A percentile compares a stretch with the other conserved stretches of the same genome.
Evolutionary conservation across 257 asterid species (phyloP).

Genomic region (Jaltomata sinuosa): DNA sequence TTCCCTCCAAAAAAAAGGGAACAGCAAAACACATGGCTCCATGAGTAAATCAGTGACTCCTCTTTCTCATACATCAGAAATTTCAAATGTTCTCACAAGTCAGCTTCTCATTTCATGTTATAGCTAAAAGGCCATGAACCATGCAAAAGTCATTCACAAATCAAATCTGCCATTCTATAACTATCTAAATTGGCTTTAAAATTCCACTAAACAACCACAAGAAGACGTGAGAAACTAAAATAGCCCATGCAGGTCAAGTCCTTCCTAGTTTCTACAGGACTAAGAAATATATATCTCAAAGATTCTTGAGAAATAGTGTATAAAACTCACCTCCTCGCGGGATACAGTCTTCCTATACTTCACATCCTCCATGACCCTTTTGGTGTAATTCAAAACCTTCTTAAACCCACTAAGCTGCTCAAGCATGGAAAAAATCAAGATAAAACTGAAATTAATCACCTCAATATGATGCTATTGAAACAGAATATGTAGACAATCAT

Average conservation of each 20-base stretch:
- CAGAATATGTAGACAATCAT: not conserved
- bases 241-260: not conserved
- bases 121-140: not conserved
- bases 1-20: not conserved
- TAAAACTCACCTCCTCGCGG: constrained; percentile 80
- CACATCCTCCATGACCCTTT: constrained; percentile 83
- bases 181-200: not conserved
- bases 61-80: not conserved
- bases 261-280: not conserved
- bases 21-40: not conserved
- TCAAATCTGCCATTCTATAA: not conserved
- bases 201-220: not conserved
- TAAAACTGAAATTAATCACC: not conserved
- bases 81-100: not conserved
- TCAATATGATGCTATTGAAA: not conserved
- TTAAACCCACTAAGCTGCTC: constrained; percentile 98
- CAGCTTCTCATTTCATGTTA: not conserved
- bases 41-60: not conserved
- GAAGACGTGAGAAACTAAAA: not conserved
- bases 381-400: constrained; percentile 93
- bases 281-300: not conserved
- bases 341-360: constrained; percentile 75
- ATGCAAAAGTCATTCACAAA: not conserved
- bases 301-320: not conserved
- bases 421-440: constrained; percentile 18